These are phyloP conservation scores for Backusella australiensis DNA, from an alignment of 192 early-diverging fungal species.

Conservation along the genomic window DNA sequence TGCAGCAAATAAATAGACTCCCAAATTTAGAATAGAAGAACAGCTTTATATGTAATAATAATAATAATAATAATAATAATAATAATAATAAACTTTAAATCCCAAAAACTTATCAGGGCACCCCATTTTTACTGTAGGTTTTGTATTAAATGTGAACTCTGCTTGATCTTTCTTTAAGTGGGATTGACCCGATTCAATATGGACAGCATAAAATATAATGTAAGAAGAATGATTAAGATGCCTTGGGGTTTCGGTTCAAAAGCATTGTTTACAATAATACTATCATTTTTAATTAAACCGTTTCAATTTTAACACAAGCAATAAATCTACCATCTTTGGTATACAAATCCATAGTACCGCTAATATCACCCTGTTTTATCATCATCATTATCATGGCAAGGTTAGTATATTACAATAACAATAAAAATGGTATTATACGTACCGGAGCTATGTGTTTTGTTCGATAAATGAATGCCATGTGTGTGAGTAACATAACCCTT, in stretches of 20 bases:
- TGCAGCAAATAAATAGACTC: slow-evolving; percentile 32
- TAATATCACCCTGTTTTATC: background rate
- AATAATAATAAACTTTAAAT: background rate
- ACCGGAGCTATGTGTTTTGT: background rate
- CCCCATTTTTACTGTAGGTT: no score
- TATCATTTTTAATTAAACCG: background rate
- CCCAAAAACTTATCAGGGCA: no score
- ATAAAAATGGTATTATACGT: background rate
- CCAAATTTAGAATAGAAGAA: background rate
- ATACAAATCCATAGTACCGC: background rate
- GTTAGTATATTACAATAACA: background rate
- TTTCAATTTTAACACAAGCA: background rate
- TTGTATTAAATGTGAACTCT: no score
- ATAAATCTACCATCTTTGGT: background rate
- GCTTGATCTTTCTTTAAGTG: no score
- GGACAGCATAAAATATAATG: no score
- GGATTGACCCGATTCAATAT: no score
- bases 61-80: no score
- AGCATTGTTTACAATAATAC: no score
- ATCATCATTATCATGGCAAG: background rate
- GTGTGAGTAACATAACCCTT: background rate
- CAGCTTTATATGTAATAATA: no score
- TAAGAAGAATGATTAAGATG: no score
- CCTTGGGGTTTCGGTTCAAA: no score
- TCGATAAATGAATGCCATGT: background rate